phyloP scores from a whole-genome alignment of 2,329 filamentous ascomycete genomes.

The Pseudocercospora cruenta region DNA sequence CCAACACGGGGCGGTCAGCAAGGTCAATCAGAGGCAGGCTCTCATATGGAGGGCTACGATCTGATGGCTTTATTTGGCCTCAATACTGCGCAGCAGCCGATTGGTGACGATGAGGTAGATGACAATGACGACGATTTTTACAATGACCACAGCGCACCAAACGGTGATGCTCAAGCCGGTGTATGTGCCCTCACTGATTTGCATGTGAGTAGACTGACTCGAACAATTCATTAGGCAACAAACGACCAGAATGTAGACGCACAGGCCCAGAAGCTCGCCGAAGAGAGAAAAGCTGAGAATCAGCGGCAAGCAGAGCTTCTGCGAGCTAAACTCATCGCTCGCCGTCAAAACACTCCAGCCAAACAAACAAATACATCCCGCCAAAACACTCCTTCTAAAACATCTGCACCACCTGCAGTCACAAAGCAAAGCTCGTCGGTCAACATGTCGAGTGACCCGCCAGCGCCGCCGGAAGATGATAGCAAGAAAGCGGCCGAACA shows the following conservation, averaged over 20 bases:
- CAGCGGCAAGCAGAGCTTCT: conserved; percentile 40
- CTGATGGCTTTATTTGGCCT: conserved; percentile 27
- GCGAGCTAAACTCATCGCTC: conserved; percentile 33
- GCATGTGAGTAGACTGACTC: conserved; percentile 26
- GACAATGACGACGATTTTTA: conserved; percentile 32
- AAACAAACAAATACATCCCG: conserved; percentile 6
- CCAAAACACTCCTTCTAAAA: conserved; percentile 13
- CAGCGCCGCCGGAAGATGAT: not conserved
- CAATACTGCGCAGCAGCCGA: conserved; percentile 9
- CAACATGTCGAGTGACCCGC: conserved; percentile 7
- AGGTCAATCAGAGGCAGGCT: not conserved
- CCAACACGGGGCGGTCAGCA: not conserved
- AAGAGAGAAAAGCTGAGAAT: conserved; percentile 30
- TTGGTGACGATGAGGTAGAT: conserved; percentile 23
- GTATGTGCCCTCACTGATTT: conserved; percentile 15
- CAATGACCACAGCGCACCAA: conserved; percentile 19
- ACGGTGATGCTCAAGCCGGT: conserved; percentile 22
- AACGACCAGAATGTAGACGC: not conserved
- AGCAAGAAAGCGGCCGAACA: not conserved
- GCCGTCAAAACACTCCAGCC: conserved; percentile 30
- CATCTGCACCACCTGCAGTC: not conserved
- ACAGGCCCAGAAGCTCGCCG: conserved; percentile 8
- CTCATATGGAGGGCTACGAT: conserved; percentile 30
- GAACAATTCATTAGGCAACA: conserved; percentile 17
- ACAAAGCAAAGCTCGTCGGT: not conserved